Evolutionary conservation across 2,329 filamentous ascomycete genomes (phyloP).

Genomic region (Neurospora sp.): DNA sequence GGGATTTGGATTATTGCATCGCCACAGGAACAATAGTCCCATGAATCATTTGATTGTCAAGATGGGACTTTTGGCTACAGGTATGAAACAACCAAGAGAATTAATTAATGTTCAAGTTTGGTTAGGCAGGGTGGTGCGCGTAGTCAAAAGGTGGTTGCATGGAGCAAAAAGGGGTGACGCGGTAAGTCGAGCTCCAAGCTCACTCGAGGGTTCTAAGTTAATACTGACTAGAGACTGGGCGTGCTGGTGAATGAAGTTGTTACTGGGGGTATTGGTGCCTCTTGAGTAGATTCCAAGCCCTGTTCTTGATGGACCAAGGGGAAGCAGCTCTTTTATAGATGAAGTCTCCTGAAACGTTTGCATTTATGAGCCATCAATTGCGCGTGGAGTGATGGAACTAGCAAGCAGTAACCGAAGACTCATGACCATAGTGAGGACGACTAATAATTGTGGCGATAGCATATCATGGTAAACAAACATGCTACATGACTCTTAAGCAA

Average conservation of each 20-base stretch:
- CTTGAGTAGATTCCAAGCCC: slow-evolving; percentile 29
- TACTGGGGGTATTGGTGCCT: slow-evolving; percentile 45
- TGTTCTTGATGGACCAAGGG: neutral
- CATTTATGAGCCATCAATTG: neutral
- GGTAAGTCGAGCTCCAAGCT: too few species aligned
- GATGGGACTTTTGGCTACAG: too few species aligned
- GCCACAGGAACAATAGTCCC: too few species aligned
- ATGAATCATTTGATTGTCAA: too few species aligned
- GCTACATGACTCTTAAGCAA: too few species aligned
- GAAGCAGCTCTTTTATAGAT: neutral
- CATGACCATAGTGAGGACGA: neutral
- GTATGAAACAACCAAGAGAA: too few species aligned
- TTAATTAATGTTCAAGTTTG: too few species aligned
- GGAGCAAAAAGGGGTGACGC: too few species aligned
- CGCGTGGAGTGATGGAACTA: neutral
- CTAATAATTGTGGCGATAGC: neutral
- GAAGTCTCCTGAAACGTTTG: neutral
- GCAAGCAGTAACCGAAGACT: neutral
- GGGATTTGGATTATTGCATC: too few species aligned
- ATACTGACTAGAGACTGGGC: slow-evolving; percentile 52
- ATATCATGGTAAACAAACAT: neutral
- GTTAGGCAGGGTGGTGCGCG: too few species aligned
- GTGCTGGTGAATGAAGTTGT: slow-evolving; percentile 61
- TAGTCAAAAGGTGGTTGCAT: too few species aligned
- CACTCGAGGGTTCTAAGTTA: too few species aligned